Evolutionary conservation across 306 rosid genomes (phyloP).

Genomic region (Alnus rubra): DNA sequence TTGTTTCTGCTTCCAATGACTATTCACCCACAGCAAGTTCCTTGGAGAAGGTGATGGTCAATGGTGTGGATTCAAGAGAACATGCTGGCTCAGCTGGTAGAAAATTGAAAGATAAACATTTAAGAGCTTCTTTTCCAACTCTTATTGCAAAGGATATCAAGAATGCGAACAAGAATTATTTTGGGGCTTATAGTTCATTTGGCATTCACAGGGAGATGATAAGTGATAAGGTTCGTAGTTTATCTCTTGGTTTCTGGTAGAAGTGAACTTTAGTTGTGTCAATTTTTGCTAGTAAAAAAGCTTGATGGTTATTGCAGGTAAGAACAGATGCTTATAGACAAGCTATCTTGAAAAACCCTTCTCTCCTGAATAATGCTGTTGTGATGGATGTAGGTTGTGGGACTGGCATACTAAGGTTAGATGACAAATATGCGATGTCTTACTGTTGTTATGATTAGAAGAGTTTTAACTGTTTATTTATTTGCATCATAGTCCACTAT

Average conservation of each 20-base stretch:
- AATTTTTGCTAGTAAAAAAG: slow-evolving; percentile 14
- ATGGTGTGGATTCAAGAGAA: slow-evolving; percentile 39
- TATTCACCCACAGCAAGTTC: slow-evolving; percentile 38
- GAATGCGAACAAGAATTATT: slow-evolving; percentile 73
- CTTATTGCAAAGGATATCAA: slow-evolving; percentile 55
- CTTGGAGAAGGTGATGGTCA: slow-evolving; percentile 30
- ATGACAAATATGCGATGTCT: slow-evolving; percentile 22
- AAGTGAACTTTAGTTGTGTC: slow-evolving; percentile 1
- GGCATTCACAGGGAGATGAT: slow-evolving; percentile 97
- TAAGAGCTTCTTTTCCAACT: slow-evolving; percentile 42
- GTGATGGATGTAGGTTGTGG: slow-evolving; percentile 98
- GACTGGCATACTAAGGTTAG: slow-evolving; percentile 92
- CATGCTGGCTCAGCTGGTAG: slow-evolving; percentile 30
- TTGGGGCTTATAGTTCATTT: slow-evolving; percentile 87
- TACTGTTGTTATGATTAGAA: not conserved
- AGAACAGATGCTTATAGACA: slow-evolving; percentile 91
- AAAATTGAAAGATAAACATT: slow-evolving; percentile 30
- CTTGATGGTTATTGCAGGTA: slow-evolving; percentile 48
- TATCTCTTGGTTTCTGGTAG: slow-evolving; percentile 21
- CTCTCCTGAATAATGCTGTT: slow-evolving; percentile 67
- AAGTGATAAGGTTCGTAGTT: slow-evolving; percentile 72
- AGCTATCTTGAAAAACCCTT: slow-evolving; percentile 78
- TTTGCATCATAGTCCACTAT: not conserved
- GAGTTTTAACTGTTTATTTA: slow-evolving; percentile 3
- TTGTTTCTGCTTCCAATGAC: slow-evolving; percentile 39